These are phyloP conservation scores for Ascocoryne sarcoides DNA, from an alignment of 2,329 filamentous ascomycete species.

Conservation along the genomic window DNA sequence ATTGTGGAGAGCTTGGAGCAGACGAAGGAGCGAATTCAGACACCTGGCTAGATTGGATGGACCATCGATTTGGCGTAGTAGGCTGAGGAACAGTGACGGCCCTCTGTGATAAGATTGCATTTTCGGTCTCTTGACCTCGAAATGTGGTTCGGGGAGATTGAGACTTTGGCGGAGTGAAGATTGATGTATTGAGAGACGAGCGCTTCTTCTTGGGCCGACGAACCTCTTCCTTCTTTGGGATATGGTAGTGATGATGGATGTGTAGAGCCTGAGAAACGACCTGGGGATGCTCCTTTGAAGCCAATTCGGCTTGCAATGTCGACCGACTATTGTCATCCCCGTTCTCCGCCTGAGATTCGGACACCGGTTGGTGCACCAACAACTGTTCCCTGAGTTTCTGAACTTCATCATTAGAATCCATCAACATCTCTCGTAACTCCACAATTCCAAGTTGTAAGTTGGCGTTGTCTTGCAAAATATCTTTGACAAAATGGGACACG, in stretches of 20 bases:
- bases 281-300: constrained; percentile 34
- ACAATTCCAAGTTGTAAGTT: constrained; percentile 87
- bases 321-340: constrained; percentile 32
- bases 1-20: constrained; percentile 71
- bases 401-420: constrained; percentile 90
- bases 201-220: constrained; percentile 66
- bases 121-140: constrained; percentile 33
- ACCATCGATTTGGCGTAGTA: constrained; percentile 50
- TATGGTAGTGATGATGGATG: constrained; percentile 91
- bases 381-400: constrained; percentile 78
- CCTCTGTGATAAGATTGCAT: constrained; percentile 34
- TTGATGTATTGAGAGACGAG: constrained; percentile 48
- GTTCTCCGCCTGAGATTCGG: constrained; percentile 29
- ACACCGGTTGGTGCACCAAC: constrained; percentile 64
- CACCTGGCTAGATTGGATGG: constrained; percentile 49
- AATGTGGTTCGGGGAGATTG: constrained; percentile 28
- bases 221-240: constrained; percentile 50
- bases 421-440: constrained; percentile 82
- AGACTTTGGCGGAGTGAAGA: constrained; percentile 48
- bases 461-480: constrained; percentile 90
- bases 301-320: constrained; percentile 66
- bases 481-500: constrained; percentile 93
- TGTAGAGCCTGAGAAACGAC: constrained; percentile 66
- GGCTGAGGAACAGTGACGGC: constrained; percentile 43
- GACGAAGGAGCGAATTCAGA: constrained; percentile 64